Evolutionary conservation across 352 stramenopile genomes (phyloP), one percentile per base, ranked within the genome.

Genomic region (Phytophthora lateralis): DNA sequence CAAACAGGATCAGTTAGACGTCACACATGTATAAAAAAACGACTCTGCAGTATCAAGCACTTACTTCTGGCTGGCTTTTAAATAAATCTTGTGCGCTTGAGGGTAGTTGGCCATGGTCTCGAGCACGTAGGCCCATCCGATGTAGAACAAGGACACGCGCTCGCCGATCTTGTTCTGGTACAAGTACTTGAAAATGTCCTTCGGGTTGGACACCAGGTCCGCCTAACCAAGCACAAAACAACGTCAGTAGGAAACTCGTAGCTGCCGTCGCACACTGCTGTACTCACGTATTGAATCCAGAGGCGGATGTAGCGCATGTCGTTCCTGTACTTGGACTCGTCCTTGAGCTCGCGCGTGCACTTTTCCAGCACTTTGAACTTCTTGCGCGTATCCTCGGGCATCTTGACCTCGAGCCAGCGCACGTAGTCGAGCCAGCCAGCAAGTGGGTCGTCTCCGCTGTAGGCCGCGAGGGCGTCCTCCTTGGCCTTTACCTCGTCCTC

Each of bases 101-200:
- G 85, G 76, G 48, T 93, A 93, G 67, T 90, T 93, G 12, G 67
- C 83, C 60, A 85, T 76, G 42, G 78, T 93, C 66, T 96, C 87
- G 5, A 91, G 62, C 18, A 94, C 82, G 63, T 88, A 89, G 15
- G 87, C 85, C 87, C 87, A 96, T 42, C 82, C 87, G 9, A 94
- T 87, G 69, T 94, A 96, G 57, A 94, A 96, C 27, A 96, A 52
- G 1, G 87, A 84, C 3, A 94, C 72, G 10, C 76, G 71, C 60
- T 93, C 83, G 14, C 87, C 87, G 32, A 96, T 94, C 52, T 91
- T 92, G 73, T 92, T 92, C 53, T 88, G 77, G 65, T 94, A 93
- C 41, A 96, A 60, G 53, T 90, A 96, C 60, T 91, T 93, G 69
- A 96, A 96, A 59, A 96, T 92, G 38, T 96, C 87, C 56, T 92